Base-by-base conservation (phyloP, 1,284 basidiomycete species). In the Ceratobasidium sp. region DNA sequence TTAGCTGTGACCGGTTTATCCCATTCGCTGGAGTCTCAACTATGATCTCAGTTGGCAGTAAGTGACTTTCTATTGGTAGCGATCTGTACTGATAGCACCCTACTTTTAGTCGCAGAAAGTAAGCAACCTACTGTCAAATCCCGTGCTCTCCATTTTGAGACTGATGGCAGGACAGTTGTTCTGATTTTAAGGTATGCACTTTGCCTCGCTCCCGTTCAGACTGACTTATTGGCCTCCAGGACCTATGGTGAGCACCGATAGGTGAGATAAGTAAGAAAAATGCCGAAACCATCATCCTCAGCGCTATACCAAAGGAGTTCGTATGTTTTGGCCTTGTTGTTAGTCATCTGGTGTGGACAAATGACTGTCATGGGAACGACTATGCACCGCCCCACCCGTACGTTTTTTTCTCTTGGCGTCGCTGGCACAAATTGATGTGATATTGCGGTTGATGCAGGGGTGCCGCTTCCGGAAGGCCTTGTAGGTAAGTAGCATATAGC, bases 61-160 rank as follows among this genome's bases (percentile, higher is more conserved):
- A 8, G 69, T 43, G 14, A 14, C 2, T 32, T 14, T 38, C 49
- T 23, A 9, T 30, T 21, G 16, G 9, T n/a, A n/a, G n/a, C n/a
- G n/a, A n/a, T n/a, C n/a, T n/a, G n/a, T n/a, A n/a, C n/a, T 30
- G 16, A 16, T 47, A 23, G n/a, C 41, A 11, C 13, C 41, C 11
- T n/a, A 8, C 18, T 35, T 21, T 11, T 30, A 71, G 69, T 71
- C 35, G 69, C 69, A 38, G 69, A 71, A 41, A 49, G 69, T 71
- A 61, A 38, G 57, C 26, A 11, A 8, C 23, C 46, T 8, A 28
- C 6, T 11, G 26, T 50, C 9, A 3, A 30, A 9, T 23, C 13
- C 18, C 23, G 38, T 23, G n/a, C n/a, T n/a, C n/a, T 23, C 21
- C 13, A 21, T 43, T 38, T 14, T 44, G 23, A 50, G n/a, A 5